Evolutionary conservation across 805 yeast genomes (phyloP).

Genomic region (Ogataea corticis): DNA sequence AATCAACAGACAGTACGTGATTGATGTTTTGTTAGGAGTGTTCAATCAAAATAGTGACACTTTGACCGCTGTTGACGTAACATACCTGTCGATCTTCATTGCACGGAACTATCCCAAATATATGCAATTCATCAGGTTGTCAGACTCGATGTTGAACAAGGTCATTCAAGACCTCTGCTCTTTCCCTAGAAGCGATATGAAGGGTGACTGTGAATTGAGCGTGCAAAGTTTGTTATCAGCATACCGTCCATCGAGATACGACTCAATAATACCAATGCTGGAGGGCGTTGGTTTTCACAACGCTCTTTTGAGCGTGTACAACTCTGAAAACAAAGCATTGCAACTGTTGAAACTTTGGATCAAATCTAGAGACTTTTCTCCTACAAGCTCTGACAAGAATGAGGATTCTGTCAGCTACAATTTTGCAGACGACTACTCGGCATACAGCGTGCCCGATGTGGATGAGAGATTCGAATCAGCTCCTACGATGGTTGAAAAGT

Average conservation of each 20-base stretch:
- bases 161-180: slow-evolving; percentile 53
- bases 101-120: slow-evolving; percentile 84
- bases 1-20: slow-evolving; percentile 72
- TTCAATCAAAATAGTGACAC: slow-evolving; percentile 40
- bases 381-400: slow-evolving; percentile 2
- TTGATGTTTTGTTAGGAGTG: slow-evolving; percentile 68
- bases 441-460: not conserved
- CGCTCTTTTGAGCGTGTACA: slow-evolving; percentile 59
- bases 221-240: slow-evolving; percentile 68
- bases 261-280: slow-evolving; percentile 49
- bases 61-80: slow-evolving; percentile 31
- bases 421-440: slow-evolving; percentile 6
- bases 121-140: slow-evolving; percentile 73
- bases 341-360: slow-evolving; percentile 59
- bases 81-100: slow-evolving; percentile 63
- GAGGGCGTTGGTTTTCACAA: slow-evolving; percentile 55
- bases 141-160: slow-evolving; percentile 54
- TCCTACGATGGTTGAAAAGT: slow-evolving; percentile 27
- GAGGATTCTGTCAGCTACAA: not conserved
- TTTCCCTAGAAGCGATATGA: slow-evolving; percentile 34
- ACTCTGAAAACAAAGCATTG: slow-evolving; percentile 50
- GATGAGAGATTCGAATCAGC: slow-evolving; percentile 34
- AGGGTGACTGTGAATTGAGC: slow-evolving; percentile 72
- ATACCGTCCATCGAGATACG: slow-evolving; percentile 59
- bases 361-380: slow-evolving; percentile 3